phyloP scores from a whole-genome alignment of 352 stramenopile species.

The Phytophthora fragariaefolia region DNA sequence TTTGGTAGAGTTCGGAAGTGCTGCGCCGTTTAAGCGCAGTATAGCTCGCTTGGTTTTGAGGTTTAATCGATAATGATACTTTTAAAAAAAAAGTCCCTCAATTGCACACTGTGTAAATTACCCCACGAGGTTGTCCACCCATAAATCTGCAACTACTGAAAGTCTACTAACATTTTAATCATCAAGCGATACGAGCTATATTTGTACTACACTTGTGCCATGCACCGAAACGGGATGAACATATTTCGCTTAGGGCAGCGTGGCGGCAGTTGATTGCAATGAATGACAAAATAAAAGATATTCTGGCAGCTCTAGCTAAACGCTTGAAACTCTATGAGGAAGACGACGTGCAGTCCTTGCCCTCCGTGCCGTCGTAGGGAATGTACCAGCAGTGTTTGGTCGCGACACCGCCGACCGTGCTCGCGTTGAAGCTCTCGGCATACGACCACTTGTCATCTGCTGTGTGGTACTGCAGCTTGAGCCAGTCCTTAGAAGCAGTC shows the following conservation, averaged over 20 bases:
- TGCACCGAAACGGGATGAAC: background rate
- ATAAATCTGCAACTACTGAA: background rate
- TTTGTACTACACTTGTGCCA: background rate
- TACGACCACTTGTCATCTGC: conserved; percentile 64
- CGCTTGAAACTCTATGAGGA: conserved; percentile 17
- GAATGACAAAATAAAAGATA: no score
- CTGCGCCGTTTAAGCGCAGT: no score
- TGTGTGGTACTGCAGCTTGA: conserved; percentile 73
- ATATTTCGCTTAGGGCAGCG: background rate
- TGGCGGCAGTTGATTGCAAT: background rate
- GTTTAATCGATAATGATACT: no score
- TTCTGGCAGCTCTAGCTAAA: conserved; percentile 8
- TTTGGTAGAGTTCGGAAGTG: no score
- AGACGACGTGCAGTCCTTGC: conserved; percentile 33
- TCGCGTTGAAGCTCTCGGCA: conserved; percentile 47
- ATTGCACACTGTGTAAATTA: no score
- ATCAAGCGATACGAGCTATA: background rate
- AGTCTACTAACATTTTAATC: background rate
- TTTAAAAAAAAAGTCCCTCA: no score
- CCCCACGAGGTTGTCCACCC: background rate
- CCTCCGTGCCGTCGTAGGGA: conserved; percentile 47
- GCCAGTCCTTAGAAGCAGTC: conserved; percentile 57
- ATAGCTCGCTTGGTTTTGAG: no score
- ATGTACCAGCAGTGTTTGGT: conserved; percentile 80
- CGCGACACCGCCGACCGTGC: conserved; percentile 48